phyloP scores from a whole-genome alignment of 2,329 filamentous ascomycete species.

The Dactylellina cionopaga region DNA sequence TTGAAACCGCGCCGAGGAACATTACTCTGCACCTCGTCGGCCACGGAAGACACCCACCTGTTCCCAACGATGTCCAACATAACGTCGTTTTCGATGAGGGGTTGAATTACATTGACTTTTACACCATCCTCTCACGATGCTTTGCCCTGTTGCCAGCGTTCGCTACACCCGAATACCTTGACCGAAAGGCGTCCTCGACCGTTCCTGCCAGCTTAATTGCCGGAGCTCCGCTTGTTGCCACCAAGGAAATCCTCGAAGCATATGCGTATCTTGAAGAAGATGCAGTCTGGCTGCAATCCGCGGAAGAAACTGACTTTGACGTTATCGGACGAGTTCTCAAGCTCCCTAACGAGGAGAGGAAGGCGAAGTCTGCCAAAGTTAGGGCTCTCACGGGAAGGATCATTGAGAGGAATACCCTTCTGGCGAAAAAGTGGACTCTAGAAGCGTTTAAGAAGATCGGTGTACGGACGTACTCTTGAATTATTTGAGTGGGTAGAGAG shows the following conservation, averaged over 20 bases:
- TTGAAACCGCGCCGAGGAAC: slow-evolving; percentile 30
- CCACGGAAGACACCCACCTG: slow-evolving; percentile 54
- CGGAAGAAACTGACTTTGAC: slow-evolving; percentile 57
- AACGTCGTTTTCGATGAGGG: slow-evolving; percentile 57
- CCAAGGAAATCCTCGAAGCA: slow-evolving; percentile 54
- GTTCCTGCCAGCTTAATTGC: slow-evolving; percentile 58
- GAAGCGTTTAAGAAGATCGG: slow-evolving; percentile 53
- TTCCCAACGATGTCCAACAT: slow-evolving; percentile 54
- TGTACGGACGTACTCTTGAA: slow-evolving; percentile 29
- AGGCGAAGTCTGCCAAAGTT: slow-evolving; percentile 79
- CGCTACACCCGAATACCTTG: slow-evolving; percentile 56
- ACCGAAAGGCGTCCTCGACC: slow-evolving; percentile 57
- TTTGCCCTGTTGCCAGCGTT: slow-evolving; percentile 58
- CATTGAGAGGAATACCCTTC: slow-evolving; percentile 79
- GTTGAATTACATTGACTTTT: slow-evolving; percentile 57
- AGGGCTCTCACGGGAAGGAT: slow-evolving; percentile 76
- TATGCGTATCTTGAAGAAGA: slow-evolving; percentile 57
- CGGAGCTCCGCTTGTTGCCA: slow-evolving; percentile 56
- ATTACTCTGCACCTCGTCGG: slow-evolving; percentile 56
- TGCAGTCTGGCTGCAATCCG: slow-evolving; percentile 56
- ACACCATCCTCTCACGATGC: slow-evolving; percentile 56
- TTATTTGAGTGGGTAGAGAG: neutral
- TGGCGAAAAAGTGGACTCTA: slow-evolving; percentile 78
- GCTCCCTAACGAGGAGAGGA: slow-evolving; percentile 66
- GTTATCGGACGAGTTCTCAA: slow-evolving; percentile 56